Conservation (phyloP, 495 filamentous ascomycete genomes). For the Lentithecium fluviatile region DNA sequence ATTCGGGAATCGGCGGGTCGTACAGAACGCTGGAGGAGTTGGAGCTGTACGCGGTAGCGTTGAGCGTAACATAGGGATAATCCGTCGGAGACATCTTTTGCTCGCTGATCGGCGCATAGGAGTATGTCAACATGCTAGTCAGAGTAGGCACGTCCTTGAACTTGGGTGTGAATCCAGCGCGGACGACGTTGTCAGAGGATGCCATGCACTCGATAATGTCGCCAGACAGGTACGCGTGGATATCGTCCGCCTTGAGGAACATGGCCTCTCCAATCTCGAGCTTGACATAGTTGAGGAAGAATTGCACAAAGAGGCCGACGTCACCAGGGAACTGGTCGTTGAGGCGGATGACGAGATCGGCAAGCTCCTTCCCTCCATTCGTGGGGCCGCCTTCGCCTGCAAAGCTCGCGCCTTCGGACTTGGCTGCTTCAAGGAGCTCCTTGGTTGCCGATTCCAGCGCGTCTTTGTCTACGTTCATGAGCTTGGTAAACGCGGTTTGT, state of each 20-base stretch:
- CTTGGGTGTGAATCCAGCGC: slow-evolving; percentile 95
- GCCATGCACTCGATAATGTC: slow-evolving; percentile 99
- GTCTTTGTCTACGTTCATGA: slow-evolving; percentile 75
- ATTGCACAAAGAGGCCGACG: slow-evolving; percentile 73
- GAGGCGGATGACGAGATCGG: slow-evolving; percentile 71
- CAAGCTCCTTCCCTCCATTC: slow-evolving; percentile 65
- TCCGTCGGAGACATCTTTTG: slow-evolving; percentile 86
- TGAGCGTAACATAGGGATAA: slow-evolving; percentile 80
- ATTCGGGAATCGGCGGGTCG: slow-evolving; percentile 96
- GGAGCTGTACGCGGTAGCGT: slow-evolving; percentile 72
- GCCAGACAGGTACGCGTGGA: slow-evolving; percentile 93
- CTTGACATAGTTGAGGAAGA: slow-evolving; percentile 80
- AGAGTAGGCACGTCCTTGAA: slow-evolving; percentile 94
- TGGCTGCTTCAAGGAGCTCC: slow-evolving; percentile 68
- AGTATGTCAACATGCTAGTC: slow-evolving; percentile 91
- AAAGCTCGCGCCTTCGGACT: slow-evolving; percentile 59
- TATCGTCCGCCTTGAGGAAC: slow-evolving; percentile 93
- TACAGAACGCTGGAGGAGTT: slow-evolving; percentile 71
- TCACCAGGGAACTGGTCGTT: slow-evolving; percentile 75
- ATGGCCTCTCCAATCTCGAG: slow-evolving; percentile 87
- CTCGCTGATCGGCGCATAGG: slow-evolving; percentile 85
- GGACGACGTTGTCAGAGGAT: slow-evolving; percentile 94
- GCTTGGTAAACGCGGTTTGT: slow-evolving; percentile 64
- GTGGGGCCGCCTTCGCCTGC: slow-evolving; percentile 61
- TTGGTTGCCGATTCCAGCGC: slow-evolving; percentile 62